Percentiles rank a stretch among this genome's conserved stretches.
Evolutionary conservation across 805 yeast species (phyloP).

Genomic region (Candida nitratophila): DNA sequence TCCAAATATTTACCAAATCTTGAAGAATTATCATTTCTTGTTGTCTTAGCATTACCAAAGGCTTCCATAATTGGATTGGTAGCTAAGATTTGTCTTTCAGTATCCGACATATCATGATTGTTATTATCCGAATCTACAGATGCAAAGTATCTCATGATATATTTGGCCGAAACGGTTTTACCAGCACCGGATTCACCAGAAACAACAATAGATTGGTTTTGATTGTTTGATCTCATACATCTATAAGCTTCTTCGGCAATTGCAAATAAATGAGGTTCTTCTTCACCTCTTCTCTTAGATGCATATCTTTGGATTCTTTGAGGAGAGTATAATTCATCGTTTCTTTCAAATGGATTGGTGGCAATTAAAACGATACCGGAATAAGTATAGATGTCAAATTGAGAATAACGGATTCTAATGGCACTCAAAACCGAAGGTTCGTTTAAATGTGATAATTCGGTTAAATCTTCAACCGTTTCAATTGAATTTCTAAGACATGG

Average conservation of each 20-base stretch:
- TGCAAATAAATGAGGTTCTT: slow-evolving; percentile 95
- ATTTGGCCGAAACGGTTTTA: slow-evolving; percentile 94
- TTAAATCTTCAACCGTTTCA: slow-evolving; percentile 92
- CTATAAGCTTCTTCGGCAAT: slow-evolving; percentile 97
- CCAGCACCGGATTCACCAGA: slow-evolving; percentile 99
- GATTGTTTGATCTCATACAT: slow-evolving; percentile 79
- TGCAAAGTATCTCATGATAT: slow-evolving; percentile 96
- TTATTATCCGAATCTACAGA: slow-evolving; percentile 61
- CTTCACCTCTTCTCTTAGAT: slow-evolving; percentile 86
- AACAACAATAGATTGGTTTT: slow-evolving; percentile 93
- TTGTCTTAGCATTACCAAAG: slow-evolving; percentile 96
- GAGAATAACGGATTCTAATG: slow-evolving; percentile 81
- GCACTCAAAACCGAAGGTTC: slow-evolving; percentile 97
- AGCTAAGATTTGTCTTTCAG: slow-evolving; percentile 90
- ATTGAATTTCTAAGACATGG: slow-evolving; percentile 87
- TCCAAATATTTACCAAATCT: slow-evolving; percentile 96
- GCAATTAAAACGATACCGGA: slow-evolving; percentile 97
- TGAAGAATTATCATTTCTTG: slow-evolving; percentile 95
- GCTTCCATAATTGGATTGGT: slow-evolving; percentile 98
- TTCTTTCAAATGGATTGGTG: slow-evolving; percentile 89
- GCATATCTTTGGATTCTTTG: slow-evolving; percentile 94
- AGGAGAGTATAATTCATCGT: slow-evolving; percentile 84
- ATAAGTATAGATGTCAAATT: slow-evolving; percentile 87
- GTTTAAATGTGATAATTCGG: slow-evolving; percentile 83
- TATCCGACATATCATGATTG: slow-evolving; percentile 70